phyloP scores from a whole-genome alignment of 2,329 filamentous ascomycete species.

The Microcyclospora pomicola region DNA sequence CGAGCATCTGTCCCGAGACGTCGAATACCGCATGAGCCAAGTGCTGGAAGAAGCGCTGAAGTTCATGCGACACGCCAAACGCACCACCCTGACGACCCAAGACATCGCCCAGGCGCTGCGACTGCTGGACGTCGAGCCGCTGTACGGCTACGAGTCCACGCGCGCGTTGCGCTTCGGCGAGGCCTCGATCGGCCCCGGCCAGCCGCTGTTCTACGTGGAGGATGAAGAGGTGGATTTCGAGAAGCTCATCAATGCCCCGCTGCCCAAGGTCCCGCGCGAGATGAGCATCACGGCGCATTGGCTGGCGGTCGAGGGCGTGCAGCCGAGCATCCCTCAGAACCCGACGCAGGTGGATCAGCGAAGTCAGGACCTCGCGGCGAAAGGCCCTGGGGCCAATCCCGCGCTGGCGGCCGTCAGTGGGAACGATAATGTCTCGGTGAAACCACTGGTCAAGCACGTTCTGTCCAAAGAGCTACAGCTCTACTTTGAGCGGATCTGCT shows the following conservation, averaged over 20 bases:
- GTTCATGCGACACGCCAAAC: slow-evolving; percentile 83
- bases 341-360: slow-evolving; percentile 63
- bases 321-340: slow-evolving; percentile 92
- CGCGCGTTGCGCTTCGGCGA: slow-evolving; percentile 83
- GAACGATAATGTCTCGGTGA: slow-evolving; percentile 69
- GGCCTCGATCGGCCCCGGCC: slow-evolving; percentile 80
- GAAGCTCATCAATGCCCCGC: slow-evolving; percentile 89
- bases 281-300: slow-evolving; percentile 91
- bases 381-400: slow-evolving; percentile 77
- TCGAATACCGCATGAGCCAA: slow-evolving; percentile 88
- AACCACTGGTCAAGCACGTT: slow-evolving; percentile 88
- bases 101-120: slow-evolving; percentile 78
- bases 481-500: slow-evolving; percentile 92
- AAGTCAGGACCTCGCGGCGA: slow-evolving; percentile 73
- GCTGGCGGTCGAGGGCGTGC: slow-evolving; percentile 93
- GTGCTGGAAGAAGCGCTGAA: slow-evolving; percentile 88
- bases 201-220: slow-evolving; percentile 92
- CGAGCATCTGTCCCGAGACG: slow-evolving; percentile 77
- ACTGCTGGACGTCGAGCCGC: slow-evolving; percentile 80
- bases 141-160: slow-evolving; percentile 92
- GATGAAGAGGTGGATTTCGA: slow-evolving; percentile 98
- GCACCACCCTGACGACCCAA: slow-evolving; percentile 75
- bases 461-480: slow-evolving; percentile 90
- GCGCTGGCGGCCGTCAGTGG: slow-evolving; percentile 72
- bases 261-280: slow-evolving; percentile 89